Conservation (phyloP, 169 alveolate genomes). For the Eimeria praecox region DNA sequence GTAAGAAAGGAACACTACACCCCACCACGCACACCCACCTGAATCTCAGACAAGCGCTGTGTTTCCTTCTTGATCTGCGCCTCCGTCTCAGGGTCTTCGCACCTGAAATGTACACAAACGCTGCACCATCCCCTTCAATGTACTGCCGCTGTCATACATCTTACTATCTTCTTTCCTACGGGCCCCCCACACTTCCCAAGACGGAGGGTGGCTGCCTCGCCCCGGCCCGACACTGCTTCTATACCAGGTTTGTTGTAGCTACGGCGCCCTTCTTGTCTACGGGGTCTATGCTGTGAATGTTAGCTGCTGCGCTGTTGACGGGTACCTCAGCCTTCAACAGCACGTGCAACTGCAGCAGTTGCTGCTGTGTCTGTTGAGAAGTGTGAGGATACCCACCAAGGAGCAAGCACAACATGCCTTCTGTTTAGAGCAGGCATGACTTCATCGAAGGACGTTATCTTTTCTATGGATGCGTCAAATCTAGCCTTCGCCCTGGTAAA, state of each 20-base stretch:
- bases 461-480: conserved; percentile 78
- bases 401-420: conserved; percentile 91
- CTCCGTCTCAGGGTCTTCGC: conserved; percentile 86
- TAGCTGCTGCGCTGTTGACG: background rate
- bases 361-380: background rate
- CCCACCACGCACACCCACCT: conserved; percentile 42
- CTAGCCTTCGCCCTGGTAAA: conserved; percentile 74
- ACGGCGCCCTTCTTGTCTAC: background rate
- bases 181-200: background rate
- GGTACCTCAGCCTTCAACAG: background rate
- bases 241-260: background rate
- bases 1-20: background rate
- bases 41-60: conserved; percentile 81
- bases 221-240: background rate
- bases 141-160: background rate
- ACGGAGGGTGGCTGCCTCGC: background rate
- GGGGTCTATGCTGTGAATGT: background rate
- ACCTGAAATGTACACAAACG: conserved; percentile 52
- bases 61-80: conserved; percentile 86
- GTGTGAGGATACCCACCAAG: conserved; percentile 89
- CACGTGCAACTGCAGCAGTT: too few relatives aligned
- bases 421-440: conserved; percentile 92
- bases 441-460: conserved; percentile 82
- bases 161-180: background rate
- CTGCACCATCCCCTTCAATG: background rate